Conservation (phyloP, 2,329 filamentous ascomycete genomes). For the Ceratocystis albifundus region DNA sequence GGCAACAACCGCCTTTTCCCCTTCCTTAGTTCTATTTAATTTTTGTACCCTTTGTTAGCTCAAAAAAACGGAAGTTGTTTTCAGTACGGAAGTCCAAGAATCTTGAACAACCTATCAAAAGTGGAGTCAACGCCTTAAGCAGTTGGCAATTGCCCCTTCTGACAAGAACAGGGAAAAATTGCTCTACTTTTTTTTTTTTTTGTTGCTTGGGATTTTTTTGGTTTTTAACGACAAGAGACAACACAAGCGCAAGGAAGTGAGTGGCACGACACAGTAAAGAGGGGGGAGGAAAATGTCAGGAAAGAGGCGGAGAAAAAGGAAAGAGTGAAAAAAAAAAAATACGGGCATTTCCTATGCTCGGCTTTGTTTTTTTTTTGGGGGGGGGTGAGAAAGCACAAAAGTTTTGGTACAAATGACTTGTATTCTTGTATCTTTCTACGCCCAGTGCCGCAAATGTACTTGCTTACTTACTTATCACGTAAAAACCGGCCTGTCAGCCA, state of each 20-base stretch:
- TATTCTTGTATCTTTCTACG: background rate
- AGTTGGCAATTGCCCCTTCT: no score
- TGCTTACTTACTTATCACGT: background rate
- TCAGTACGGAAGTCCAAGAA: background rate
- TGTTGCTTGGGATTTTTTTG: no score
- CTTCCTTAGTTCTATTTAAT: background rate
- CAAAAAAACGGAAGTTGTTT: background rate
- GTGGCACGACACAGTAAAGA: background rate
- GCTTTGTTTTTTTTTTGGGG: no score
- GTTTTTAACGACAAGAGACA: no score
- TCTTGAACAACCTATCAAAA: background rate
- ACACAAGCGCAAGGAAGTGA: background rate
- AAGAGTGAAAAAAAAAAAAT: background rate
- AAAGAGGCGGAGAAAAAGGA: background rate
- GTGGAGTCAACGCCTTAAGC: background rate
- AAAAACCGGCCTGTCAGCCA: background rate
- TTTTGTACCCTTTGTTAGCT: background rate
- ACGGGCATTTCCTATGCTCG: background rate
- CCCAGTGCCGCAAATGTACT: background rate
- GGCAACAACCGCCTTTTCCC: background rate
- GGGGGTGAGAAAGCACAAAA: background rate
- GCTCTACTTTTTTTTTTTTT: no score
- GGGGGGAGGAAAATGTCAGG: background rate
- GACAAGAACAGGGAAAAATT: no score
- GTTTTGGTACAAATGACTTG: background rate